Evolutionary conservation across 148 eudicot genomes (phyloP), one percentile per base, ranked within the genome.

Genomic region (Suaeda aralocaspica): DNA sequence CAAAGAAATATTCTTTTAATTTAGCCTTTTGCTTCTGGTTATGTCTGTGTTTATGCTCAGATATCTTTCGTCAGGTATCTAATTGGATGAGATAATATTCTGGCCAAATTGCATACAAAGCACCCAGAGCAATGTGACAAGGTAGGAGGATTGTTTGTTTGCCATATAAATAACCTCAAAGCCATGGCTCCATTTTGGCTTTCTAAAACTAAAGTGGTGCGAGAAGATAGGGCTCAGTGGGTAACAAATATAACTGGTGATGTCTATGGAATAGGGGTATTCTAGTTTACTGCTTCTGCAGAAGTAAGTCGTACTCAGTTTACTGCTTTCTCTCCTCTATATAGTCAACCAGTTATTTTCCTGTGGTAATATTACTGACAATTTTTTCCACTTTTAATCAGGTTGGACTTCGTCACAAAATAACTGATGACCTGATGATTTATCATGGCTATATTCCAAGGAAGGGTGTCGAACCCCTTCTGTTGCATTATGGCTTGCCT

Each of bases 371-470:
- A 59, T 72, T 64, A 61, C 49, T 41, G 14, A 71, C 41, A 36
- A 9, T 71, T 73, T n/a, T n/a, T n/a, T n/a, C n/a, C n/a, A n/a
- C 77, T 21, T 63, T 74, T 76, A 71, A 33, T 65, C 81, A 94
- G 98, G 97, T 91, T 71, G 97, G 97, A 78, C 97, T 94, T 46
- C 89, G 76, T 55, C 98, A 94, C 80, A 91, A 91, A 81, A 94
- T 94, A 58, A 91, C 85, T 71, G 86, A 94, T 63, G 87, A 87
- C 82, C 77, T 93, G 70, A 93, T 93, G 98, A 84, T 93, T 22
- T 93, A 93, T 74, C 98, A 96, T 64, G 96, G 98, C 66, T 93
- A 93, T 80, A 59, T 77, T 83, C 98, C 98, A 69, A 76, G 67
- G 63, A 78, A 82, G 66, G 96, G 87, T 31, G 81, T 84, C 72